Percentiles rank a stretch among this genome's conserved stretches.
These are phyloP conservation scores for Plasmodium ovale DNA, from an alignment of 169 alveolate species.

Conservation along the genomic window DNA sequence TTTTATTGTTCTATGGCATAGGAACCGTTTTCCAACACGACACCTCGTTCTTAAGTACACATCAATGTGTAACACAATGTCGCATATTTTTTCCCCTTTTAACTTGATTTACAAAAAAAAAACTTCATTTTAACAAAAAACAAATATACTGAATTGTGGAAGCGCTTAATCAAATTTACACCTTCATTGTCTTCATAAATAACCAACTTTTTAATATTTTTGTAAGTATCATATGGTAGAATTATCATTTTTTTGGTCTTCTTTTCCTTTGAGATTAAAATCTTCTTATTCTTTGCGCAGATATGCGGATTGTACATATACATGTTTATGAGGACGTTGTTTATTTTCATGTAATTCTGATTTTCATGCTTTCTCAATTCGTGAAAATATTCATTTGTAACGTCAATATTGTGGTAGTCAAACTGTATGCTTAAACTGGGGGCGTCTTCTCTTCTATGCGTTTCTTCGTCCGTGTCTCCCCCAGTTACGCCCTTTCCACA, in stretches of 20 bases:
- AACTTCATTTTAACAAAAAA: constrained; percentile 31
- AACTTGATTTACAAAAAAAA: constrained; percentile 31
- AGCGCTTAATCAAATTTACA: constrained; percentile 29
- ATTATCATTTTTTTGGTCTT: constrained; percentile 46
- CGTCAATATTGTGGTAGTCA: constrained; percentile 36
- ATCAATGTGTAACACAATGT: background rate
- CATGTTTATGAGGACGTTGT: constrained; percentile 57
- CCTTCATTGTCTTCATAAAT: background rate
- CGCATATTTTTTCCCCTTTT: background rate
- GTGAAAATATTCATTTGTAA: constrained; percentile 57
- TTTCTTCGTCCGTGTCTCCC: constrained; percentile 3
- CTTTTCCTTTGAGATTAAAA: constrained; percentile 9
- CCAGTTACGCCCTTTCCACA: too few species aligned
- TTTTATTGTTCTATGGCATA: too few species aligned
- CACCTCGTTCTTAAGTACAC: background rate
- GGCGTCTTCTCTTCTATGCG: background rate
- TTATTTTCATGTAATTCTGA: constrained; percentile 38
- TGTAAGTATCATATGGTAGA: constrained; percentile 71
- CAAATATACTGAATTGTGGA: constrained; percentile 19
- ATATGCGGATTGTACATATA: constrained; percentile 70
- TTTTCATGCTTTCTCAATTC: constrained; percentile 54
- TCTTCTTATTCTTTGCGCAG: constrained; percentile 26
- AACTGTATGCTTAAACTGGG: constrained; percentile 24
- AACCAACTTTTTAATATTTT: constrained; percentile 51
- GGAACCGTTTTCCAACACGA: too few species aligned